Evolutionary conservation across 2,329 filamentous ascomycete genomes (phyloP), one percentile per base, ranked within the genome.

Genomic region (Pyrenophora seminiperda): DNA sequence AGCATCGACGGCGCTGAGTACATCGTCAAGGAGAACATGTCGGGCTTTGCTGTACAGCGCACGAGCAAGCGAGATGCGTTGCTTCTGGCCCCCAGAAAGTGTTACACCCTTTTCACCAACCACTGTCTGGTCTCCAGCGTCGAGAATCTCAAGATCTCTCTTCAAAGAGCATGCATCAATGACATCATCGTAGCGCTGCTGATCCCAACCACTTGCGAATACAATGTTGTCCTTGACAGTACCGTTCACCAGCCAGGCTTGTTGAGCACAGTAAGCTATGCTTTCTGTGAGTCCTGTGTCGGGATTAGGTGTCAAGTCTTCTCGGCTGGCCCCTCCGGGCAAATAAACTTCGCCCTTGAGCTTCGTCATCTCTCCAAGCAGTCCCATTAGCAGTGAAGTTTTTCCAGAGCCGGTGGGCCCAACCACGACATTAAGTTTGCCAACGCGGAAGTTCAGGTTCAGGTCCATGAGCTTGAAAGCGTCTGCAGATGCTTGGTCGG

Each of bases 71-170:
- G 93, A 97, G 42, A 99, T 97, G 50, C 94, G 87, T 74, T 99
- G 94, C 75, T 97, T 97, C 75, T 99, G 94, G 5, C 94, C 94
- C 57, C 94, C 94, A 5, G 94, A 99, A 11, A 99, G 83, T 13
- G 93, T 93, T 55, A 99, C 96, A 27, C 94, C 94, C 75, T 97
- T 99, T 71, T 99, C 94, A 42, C 94, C 94, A 24, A 99, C 94
- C 17, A 97, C 77, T 0, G 94, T 97, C 73, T 95, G 85, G 69
- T 99, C 94, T 32, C 94, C 94, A 53, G 87, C 86, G 71, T 97
- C 92, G 1, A 99, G 83, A 33, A 97, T 96, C 57, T 96, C 85
- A 11, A 99, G 80, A 70, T 99, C 94, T 44, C 90, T 88, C 70
- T 96, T 89, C 47, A 99, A 77, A 2, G 91, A 93, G 73, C 94